Percentiles rank a stretch among this genome's conserved stretches.
Conservation (phyloP, 106 monocot species). For the Allium sativum region DNA sequence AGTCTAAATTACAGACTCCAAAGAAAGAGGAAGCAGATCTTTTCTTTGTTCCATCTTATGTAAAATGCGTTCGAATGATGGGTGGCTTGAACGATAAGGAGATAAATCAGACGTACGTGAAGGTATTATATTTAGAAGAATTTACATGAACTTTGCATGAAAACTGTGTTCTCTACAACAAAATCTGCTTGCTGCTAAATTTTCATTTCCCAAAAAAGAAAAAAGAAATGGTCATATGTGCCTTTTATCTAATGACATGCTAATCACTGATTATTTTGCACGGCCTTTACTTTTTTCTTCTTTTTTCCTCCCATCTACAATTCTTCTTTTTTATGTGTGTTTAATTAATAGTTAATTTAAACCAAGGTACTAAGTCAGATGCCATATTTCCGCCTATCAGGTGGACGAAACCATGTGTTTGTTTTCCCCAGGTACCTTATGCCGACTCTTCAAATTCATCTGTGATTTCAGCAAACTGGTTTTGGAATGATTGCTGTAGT, state of each 20-base stretch:
- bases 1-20: conserved; percentile 69
- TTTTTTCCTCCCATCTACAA: not conserved
- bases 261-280: no score
- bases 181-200: not conserved
- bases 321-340: not conserved
- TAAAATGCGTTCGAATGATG: conserved; percentile 95
- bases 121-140: conserved; percentile 32
- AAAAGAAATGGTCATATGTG: no score
- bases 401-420: conserved; percentile 93
- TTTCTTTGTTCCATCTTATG: conserved; percentile 95
- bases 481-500: no score
- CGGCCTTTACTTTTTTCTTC: not conserved
- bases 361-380: conserved; percentile 86
- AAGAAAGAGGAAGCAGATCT: conserved; percentile 89
- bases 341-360: not conserved
- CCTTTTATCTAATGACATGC: no score
- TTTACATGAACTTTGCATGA: not conserved
- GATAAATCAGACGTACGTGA: conserved; percentile 84
- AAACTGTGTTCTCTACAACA: not conserved
- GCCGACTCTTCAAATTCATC: not conserved
- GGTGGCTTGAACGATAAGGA: conserved; percentile 95
- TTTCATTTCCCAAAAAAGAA: no score
- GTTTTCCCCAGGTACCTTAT: conserved; percentile 83
- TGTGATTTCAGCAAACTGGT: no score
- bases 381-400: conserved; percentile 91